phyloP scores from a whole-genome alignment of 345 rosid genomes.

The Salix udensis region DNA sequence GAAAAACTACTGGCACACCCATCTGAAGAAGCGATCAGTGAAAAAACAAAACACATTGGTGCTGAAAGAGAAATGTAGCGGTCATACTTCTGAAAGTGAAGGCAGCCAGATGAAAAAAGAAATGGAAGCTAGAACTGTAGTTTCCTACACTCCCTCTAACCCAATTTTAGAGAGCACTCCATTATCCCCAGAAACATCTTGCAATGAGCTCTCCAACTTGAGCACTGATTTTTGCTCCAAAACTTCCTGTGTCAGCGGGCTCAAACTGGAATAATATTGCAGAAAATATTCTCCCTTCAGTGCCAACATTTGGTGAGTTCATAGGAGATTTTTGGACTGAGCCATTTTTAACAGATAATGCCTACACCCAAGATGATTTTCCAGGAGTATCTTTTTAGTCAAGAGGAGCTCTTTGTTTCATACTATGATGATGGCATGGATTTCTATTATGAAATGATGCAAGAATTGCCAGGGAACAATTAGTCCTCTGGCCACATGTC shows the following conservation, averaged over 20 bases:
- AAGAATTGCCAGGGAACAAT: not conserved
- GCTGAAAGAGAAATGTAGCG: not conserved
- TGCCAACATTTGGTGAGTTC: not conserved
- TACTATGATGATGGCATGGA: not conserved
- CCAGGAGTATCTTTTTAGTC: not conserved
- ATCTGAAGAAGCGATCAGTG: slow-evolving; percentile 22
- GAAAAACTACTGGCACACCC: slow-evolving; percentile 38
- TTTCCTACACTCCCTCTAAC: not conserved
- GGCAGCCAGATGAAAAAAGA: not conserved
- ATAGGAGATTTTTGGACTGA: slow-evolving; percentile 20
- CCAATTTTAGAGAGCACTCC: slow-evolving; percentile 25
- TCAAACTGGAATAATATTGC: not conserved
- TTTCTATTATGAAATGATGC: not conserved
- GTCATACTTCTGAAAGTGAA: not conserved
- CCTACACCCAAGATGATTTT: not conserved
- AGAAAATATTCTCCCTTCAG: not conserved
- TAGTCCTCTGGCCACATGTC: no score
- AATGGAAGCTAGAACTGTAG: not conserved
- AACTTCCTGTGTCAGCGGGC: not conserved
- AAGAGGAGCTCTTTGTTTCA: not conserved
- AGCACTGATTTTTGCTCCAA: not conserved
- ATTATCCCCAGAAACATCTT: slow-evolving; percentile 15
- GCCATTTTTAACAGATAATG: slow-evolving; percentile 8
- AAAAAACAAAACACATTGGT: not conserved
- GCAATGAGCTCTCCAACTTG: not conserved